phyloP scores from a whole-genome alignment of 2,329 filamentous ascomycete genomes.

The Xylariaceae sp. region DNA sequence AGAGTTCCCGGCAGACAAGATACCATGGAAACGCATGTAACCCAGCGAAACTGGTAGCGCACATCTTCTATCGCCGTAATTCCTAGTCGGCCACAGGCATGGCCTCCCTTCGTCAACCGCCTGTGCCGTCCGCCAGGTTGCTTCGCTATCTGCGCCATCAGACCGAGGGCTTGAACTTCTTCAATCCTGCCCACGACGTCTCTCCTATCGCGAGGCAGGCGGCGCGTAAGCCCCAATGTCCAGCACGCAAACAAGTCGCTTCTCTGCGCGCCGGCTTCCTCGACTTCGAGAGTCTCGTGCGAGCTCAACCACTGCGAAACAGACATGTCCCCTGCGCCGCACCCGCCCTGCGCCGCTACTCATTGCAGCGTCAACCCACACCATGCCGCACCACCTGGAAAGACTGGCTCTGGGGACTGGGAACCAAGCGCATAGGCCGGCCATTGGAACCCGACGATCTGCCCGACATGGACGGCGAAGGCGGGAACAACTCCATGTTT shows the following conservation, averaged over 20 bases:
- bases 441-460: slow-evolving; percentile 57
- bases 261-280: slow-evolving; percentile 24
- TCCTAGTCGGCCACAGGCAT: slow-evolving; percentile 36
- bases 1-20: neutral
- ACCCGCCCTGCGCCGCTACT: slow-evolving; percentile 27
- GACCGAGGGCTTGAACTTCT: slow-evolving; percentile 57
- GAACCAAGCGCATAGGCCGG: slow-evolving; percentile 36
- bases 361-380: slow-evolving; percentile 26
- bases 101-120: slow-evolving; percentile 40
- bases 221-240: slow-evolving; percentile 21
- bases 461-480: slow-evolving; percentile 57
- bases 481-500: slow-evolving; percentile 60
- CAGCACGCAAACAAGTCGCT: slow-evolving; percentile 23
- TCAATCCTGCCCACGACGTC: slow-evolving; percentile 38
- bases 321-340: slow-evolving; percentile 13
- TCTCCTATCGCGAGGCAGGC: slow-evolving; percentile 9
- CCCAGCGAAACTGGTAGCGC: slow-evolving; percentile 1
- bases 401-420: slow-evolving; percentile 47
- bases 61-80: neutral
- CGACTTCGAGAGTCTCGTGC: slow-evolving; percentile 23
- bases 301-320: slow-evolving; percentile 10
- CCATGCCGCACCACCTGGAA: slow-evolving; percentile 41
- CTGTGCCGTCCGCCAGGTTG: slow-evolving; percentile 55
- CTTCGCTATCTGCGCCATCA: slow-evolving; percentile 73
- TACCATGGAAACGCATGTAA: slow-evolving; percentile 10